Evolutionary conservation across 2,329 filamentous ascomycete species (phyloP), one percentile per base, ranked within the genome.

Genomic region (Diplodia seriata): DNA sequence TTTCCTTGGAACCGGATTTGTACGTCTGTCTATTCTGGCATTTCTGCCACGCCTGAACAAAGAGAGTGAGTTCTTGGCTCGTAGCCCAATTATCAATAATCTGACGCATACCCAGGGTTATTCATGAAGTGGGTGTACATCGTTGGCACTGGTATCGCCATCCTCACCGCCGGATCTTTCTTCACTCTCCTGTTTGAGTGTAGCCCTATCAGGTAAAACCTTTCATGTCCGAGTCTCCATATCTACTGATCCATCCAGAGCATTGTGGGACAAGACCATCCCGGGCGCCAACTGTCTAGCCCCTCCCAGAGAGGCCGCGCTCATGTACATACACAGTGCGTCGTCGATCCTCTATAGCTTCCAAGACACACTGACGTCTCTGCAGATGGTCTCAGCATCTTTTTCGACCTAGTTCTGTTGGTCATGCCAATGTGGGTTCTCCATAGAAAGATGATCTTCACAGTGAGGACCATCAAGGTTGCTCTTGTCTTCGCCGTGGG

Each of bases 401-500:
- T 75, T 36, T 71, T 81, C 5, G 80, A 82, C 53, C 62, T 77
- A 11, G 69, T 73, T 79, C 31, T 68, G 9, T 20, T 68, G 15
- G 14, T 40, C n/a, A 55, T 63, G 50, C 66, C 66, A 14, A 50
- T 68, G 18, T 81, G 76, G 76, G 75, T 80, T 14, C 76, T 81
- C 29, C 72, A 74, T 15, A 74, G 57, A 47, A 80, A 78, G 66
- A 78, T 80, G 74, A 77, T 77, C 63, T 78, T 73, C 54, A 77
- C 77, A 0, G 68, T 70, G 20, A 76, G 76, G 66, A 76, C 72
- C 4, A 63, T 80, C 14, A 77, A 76, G 54, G 74, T 81, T 4
- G 73, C 78, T 9, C 69, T 81, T 20, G 72, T 82, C 18, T 77
- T 83, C 50, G 74, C 74, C 26, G 72, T 82, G 8, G 66, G 66